Evolutionary conservation across 75 land plant species (phyloP), one percentile per base, ranked within the genome.

Genomic region (Chamaecyparis obtusa): DNA sequence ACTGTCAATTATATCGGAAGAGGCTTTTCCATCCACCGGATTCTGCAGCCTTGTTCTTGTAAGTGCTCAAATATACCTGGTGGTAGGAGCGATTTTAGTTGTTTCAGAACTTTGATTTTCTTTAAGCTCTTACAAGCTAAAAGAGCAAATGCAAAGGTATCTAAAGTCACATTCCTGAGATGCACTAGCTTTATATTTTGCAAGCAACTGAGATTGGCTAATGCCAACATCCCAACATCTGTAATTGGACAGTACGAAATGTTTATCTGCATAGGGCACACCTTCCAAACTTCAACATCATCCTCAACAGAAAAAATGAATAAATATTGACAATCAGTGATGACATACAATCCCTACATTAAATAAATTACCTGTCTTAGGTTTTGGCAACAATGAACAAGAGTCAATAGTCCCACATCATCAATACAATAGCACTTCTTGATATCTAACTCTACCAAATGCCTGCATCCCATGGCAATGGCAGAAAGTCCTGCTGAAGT

Each of bases 11-110:
- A 27, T 88, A 90, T 90, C 91, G 89, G 91, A 74, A 86, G 64
- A 30, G 91, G 92, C 85, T 97, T 97, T 1, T 96, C 92, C 90
- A 93, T 92, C 96, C 96, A 97, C 5, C 90, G 92, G 64, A 97
- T 88, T 33, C 84, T 80, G 85, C 95, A 96, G 19, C 99, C 99
- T 15, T 96, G 96, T 44, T 90, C 87, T 86, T 97, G 93, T 32
- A 95, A 85, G 56, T 92, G 92, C 69, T 92, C 90, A 37, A 96
- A 67, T 35, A 97, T 85, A 36, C 24, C 86, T n/a, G 88, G 88
- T 36, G 95, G 92, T 3, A 97, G 87, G 30, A 86, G 49, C 9
- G 86, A 49, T 88, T 83, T 91, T 39, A 93, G 91, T 27, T 88
- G 87, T 43, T 91, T 74, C 74, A 93, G 87, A 32, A 96, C 94